These are phyloP conservation scores for Marsdenia floribunda DNA, from an alignment of 257 asterid species.

Conservation along the genomic window DNA sequence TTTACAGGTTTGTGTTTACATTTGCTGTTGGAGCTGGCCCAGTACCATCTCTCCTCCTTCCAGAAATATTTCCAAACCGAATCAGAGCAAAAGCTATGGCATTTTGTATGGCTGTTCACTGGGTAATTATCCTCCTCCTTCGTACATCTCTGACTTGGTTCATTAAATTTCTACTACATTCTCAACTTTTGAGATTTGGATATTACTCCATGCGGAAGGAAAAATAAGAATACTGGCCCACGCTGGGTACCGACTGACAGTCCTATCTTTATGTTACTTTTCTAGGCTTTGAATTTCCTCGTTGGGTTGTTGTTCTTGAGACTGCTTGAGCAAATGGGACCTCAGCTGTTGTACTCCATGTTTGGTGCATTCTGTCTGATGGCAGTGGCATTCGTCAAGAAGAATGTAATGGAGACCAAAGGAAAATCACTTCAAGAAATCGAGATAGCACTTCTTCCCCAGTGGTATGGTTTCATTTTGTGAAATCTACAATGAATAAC, in stretches of 20 bases:
- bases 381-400: slow-evolving; percentile 67
- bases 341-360: slow-evolving; percentile 59
- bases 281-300: slow-evolving; percentile 66
- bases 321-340: slow-evolving; percentile 76
- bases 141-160: background rate
- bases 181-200: background rate
- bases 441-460: slow-evolving; percentile 83
- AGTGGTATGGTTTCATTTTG: slow-evolving; percentile 5
- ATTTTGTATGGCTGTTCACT: slow-evolving; percentile 83
- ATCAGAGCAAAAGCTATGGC: slow-evolving; percentile 96
- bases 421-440: slow-evolving; percentile 93
- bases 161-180: background rate
- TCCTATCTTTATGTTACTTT: slow-evolving; percentile 3
- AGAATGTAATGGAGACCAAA: slow-evolving; percentile 79
- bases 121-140: slow-evolving; percentile 48
- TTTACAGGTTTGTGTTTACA: slow-evolving; percentile 70
- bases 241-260: background rate
- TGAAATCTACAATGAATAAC: background rate
- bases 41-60: slow-evolving; percentile 78
- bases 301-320: slow-evolving; percentile 85
- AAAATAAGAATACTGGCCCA: background rate
- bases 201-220: too few species aligned
- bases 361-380: slow-evolving; percentile 64
- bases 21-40: slow-evolving; percentile 97
- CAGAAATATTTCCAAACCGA: slow-evolving; percentile 71